Percentiles rank a stretch among this genome's conserved stretches.
phyloP scores from a whole-genome alignment of 2,329 filamentous ascomycete species.

The Epichloe gansuensis region DNA sequence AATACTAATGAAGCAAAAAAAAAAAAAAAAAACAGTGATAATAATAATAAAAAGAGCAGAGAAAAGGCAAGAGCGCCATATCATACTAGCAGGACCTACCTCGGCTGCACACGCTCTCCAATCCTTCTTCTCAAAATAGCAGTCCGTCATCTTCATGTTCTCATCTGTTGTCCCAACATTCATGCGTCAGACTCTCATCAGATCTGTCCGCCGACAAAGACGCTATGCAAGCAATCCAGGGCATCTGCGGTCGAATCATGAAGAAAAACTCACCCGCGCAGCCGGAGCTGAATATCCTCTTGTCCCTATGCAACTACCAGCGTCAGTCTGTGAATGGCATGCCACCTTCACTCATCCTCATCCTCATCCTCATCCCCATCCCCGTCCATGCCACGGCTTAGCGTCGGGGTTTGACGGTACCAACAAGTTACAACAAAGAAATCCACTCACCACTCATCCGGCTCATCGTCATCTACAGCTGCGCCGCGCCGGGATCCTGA shows the following conservation, averaged over 20 bases:
- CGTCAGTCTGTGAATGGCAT: not conserved
- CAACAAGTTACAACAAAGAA: not conserved
- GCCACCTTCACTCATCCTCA: too few relatives aligned
- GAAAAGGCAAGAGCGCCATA: too few relatives aligned
- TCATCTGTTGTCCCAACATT: conserved; percentile 46
- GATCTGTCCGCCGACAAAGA: not conserved
- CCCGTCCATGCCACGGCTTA: conserved; percentile 7
- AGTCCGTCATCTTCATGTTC: conserved; percentile 84
- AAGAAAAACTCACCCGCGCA: conserved; percentile 56
- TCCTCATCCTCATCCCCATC: too few relatives aligned
- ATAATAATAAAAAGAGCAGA: not conserved
- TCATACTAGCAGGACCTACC: conserved; percentile 40
- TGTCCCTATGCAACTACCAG: conserved; percentile 55
- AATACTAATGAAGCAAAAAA: not conserved
- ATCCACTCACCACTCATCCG: conserved; percentile 74
- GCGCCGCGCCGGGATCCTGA: conserved; percentile 24
- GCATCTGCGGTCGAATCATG: not conserved
- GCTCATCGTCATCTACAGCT: conserved; percentile 54
- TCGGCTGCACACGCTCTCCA: conserved; percentile 83
- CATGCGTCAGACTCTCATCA: not conserved
- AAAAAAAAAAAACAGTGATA: not conserved
- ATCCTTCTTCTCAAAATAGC: conserved; percentile 91
- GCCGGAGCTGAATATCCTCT: conserved; percentile 93
- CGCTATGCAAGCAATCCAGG: not conserved
- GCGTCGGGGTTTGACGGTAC: conserved; percentile 13